A percentile compares a stretch with the other conserved stretches of the same genome.
These are phyloP conservation scores for Pichia manshurica DNA, from an alignment of 805 yeast species.

Conservation along the genomic window DNA sequence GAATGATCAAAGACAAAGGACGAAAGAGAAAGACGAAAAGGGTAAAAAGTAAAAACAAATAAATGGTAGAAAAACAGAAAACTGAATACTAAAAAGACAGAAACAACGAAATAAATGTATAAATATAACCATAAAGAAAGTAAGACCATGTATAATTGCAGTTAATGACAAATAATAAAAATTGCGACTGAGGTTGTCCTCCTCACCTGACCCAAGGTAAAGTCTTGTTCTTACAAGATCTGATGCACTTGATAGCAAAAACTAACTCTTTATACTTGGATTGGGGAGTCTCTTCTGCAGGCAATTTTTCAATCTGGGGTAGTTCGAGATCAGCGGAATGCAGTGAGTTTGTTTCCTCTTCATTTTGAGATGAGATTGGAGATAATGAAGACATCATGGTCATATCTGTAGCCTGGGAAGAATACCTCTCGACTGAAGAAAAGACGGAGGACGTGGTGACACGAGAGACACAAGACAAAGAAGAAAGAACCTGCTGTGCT, in stretches of 20 bases:
- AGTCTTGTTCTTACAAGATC: constrained; percentile 18
- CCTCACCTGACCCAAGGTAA: constrained; percentile 2
- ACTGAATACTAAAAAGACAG: no score
- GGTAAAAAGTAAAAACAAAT: no score
- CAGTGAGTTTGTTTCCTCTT: not conserved
- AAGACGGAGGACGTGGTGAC: constrained; percentile 10
- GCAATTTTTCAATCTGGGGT: not conserved
- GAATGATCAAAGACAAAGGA: no score
- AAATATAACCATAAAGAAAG: no score
- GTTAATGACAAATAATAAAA: not conserved
- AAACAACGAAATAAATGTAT: no score
- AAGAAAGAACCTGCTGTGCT: constrained; percentile 9
- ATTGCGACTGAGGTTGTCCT: no score
- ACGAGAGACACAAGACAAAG: constrained; percentile 8
- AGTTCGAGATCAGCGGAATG: not conserved
- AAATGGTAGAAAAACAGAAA: no score
- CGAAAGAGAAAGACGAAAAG: no score
- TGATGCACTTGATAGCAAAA: constrained; percentile 27
- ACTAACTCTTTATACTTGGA: constrained; percentile 24
- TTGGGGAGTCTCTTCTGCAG: constrained; percentile 3
- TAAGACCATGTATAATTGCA: no score
- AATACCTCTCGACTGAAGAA: constrained; percentile 11
- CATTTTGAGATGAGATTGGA: constrained; percentile 8
- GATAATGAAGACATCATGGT: constrained; percentile 7
- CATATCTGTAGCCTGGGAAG: constrained; percentile 7